These are phyloP conservation scores for Populus hybrid DNA, from an alignment of 441 rosid genomes.

Conservation along the genomic window DNA sequence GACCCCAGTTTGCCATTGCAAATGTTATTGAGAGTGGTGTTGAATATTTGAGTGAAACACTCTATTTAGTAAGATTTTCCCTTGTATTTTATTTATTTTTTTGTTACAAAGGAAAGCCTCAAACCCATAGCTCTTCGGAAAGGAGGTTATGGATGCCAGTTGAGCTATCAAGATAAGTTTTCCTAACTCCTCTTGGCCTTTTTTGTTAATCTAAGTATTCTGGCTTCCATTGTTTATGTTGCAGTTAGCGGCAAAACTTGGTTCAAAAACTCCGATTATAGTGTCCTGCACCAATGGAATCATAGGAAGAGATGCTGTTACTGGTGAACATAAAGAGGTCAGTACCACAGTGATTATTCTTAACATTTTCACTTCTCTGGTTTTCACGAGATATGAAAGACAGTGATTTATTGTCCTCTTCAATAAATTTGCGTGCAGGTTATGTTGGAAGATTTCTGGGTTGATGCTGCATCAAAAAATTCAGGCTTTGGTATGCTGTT, in stretches of 20 bases:
- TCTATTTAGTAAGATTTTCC: conserved; percentile 36
- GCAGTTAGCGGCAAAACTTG: conserved; percentile 51
- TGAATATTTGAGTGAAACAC: conserved; percentile 20
- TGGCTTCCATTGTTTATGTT: conserved; percentile 3
- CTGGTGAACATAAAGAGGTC: conserved; percentile 62
- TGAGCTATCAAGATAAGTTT: too few species aligned
- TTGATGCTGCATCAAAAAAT: neutral
- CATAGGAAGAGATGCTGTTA: conserved; percentile 61
- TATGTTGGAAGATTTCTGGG: conserved; percentile 19
- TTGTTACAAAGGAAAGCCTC: neutral
- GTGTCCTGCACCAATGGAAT: conserved; percentile 51
- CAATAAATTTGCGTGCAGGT: conserved; percentile 28
- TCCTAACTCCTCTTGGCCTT: neutral
- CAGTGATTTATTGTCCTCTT: too few species aligned
- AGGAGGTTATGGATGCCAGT: too few species aligned
- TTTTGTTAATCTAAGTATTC: neutral
- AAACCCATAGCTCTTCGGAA: too few species aligned
- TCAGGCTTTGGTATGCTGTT: conserved; percentile 40
- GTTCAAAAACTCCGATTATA: conserved; percentile 55
- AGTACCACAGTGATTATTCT: neutral
- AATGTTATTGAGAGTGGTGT: conserved; percentile 30
- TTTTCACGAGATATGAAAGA: neutral
- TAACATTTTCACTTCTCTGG: neutral
- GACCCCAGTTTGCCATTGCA: conserved; percentile 82
- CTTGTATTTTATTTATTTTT: neutral